These are phyloP conservation scores for Lecanicillium sp. DNA, from an alignment of 2,329 filamentous ascomycete species.

Conservation along the genomic window DNA sequence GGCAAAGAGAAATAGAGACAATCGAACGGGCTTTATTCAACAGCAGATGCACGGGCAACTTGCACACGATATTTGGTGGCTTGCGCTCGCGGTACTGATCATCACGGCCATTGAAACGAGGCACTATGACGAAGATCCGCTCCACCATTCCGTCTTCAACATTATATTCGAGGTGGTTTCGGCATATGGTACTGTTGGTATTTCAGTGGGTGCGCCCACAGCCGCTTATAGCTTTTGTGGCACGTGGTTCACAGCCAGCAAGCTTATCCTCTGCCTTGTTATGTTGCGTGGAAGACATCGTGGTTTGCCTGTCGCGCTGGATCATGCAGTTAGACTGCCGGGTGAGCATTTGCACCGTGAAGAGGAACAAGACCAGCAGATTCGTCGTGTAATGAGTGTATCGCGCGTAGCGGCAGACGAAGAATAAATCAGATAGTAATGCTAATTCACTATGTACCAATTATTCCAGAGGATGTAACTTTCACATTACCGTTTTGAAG, in stretches of 20 bases:
- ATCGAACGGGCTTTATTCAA: slow-evolving; percentile 38
- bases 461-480: too few relatives aligned
- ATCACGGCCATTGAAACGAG: slow-evolving; percentile 52
- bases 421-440: not conserved
- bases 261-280: slow-evolving; percentile 48
- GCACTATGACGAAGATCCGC: slow-evolving; percentile 42
- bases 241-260: slow-evolving; percentile 44
- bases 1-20: slow-evolving; percentile 12
- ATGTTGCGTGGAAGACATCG: slow-evolving; percentile 49
- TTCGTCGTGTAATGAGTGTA: too few relatives aligned
- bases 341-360: slow-evolving; percentile 20
- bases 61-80: slow-evolving; percentile 59
- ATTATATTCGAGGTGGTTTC: slow-evolving; percentile 50
- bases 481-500: not conserved
- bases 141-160: slow-evolving; percentile 50
- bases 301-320: slow-evolving; percentile 47
- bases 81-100: slow-evolving; percentile 50
- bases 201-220: slow-evolving; percentile 46
- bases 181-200: slow-evolving; percentile 54
- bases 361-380: slow-evolving; percentile 14
- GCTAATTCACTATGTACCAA: not conserved
- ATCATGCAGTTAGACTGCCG: slow-evolving; percentile 42
- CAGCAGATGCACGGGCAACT: slow-evolving; percentile 57
- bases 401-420: not conserved
- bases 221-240: slow-evolving; percentile 47